Conservation (phyloP, 2,329 filamentous ascomycete genomes). For the Aspergillus cejpii region DNA sequence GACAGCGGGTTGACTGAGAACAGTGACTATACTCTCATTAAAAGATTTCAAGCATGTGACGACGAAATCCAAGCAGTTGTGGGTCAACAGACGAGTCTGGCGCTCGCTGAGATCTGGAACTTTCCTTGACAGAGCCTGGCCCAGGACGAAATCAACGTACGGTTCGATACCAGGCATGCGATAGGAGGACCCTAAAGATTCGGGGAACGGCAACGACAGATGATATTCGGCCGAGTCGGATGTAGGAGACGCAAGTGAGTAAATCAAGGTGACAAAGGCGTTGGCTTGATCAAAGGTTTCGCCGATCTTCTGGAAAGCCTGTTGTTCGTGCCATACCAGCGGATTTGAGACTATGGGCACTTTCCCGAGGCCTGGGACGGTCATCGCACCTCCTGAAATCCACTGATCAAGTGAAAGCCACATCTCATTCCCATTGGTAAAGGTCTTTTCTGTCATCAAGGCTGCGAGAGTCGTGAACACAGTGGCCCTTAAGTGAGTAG, state of each 20-base stretch:
- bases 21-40: slow-evolving; percentile 85
- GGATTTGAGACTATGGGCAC: slow-evolving; percentile 39
- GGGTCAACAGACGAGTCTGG: slow-evolving; percentile 66
- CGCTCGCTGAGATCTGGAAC: slow-evolving; percentile 60
- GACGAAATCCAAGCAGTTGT: slow-evolving; percentile 78
- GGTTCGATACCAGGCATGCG: slow-evolving; percentile 81
- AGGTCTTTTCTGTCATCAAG: slow-evolving; percentile 66
- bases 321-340: slow-evolving; percentile 46
- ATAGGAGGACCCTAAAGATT: slow-evolving; percentile 69
- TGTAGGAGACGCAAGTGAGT: slow-evolving; percentile 60
- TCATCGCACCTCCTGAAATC: slow-evolving; percentile 53
- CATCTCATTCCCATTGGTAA: slow-evolving; percentile 61
- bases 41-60: slow-evolving; percentile 73
- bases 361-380: slow-evolving; percentile 43
- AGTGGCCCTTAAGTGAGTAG: slow-evolving; percentile 70
- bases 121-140: slow-evolving; percentile 65
- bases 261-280: slow-evolving; percentile 72
- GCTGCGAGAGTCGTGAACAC: slow-evolving; percentile 73
- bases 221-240: slow-evolving; percentile 49
- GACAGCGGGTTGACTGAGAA: slow-evolving; percentile 72
- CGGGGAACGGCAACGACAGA: slow-evolving; percentile 77
- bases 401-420: slow-evolving; percentile 78
- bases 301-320: slow-evolving; percentile 66
- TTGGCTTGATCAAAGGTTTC: slow-evolving; percentile 77
- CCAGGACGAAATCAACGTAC: slow-evolving; percentile 86